phyloP scores from a whole-genome alignment of 2,329 filamentous ascomycete genomes.

The Neofusicoccum laricinum region DNA sequence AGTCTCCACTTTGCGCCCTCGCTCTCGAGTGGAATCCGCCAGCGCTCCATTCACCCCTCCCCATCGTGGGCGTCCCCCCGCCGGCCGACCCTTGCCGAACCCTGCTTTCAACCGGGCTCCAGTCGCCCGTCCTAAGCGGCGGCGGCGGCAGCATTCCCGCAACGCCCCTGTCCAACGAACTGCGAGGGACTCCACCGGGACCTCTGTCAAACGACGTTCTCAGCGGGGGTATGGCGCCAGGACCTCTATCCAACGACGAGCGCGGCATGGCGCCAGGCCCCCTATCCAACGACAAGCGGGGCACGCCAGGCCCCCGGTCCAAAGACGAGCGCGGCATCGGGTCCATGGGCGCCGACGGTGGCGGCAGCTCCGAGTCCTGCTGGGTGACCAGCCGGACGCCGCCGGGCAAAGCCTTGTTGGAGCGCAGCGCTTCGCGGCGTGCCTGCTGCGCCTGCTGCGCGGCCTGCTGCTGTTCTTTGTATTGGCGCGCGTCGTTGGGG shows the following conservation, averaged over 20 bases:
- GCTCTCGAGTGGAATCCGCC: constrained; percentile 5
- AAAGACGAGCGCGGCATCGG: neutral
- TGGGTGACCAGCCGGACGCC: constrained; percentile 37
- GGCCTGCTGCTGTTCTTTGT: neutral
- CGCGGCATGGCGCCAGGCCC: neutral
- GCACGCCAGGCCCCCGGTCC: neutral
- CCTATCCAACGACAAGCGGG: neutral
- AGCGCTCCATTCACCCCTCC: constrained; percentile 6
- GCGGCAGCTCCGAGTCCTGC: constrained; percentile 20
- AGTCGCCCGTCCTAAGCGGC: constrained; percentile 6
- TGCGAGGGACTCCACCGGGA: neutral
- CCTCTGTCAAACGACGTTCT: neutral
- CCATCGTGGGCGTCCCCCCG: constrained; percentile 5
- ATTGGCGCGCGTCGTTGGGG: neutral
- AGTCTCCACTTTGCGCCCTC: neutral
- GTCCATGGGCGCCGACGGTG: neutral
- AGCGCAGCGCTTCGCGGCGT: constrained; percentile 8
- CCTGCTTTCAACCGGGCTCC: neutral
- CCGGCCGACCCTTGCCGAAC: neutral
- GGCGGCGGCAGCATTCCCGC: neutral
- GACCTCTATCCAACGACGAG: neutral
- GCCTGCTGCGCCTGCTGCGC: constrained; percentile 8
- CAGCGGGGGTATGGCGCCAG: neutral
- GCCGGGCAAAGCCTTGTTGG: constrained; percentile 22
- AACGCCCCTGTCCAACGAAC: neutral